phyloP scores from a whole-genome alignment of 2,329 filamentous ascomycete species.

The Diaporthe capsici region DNA sequence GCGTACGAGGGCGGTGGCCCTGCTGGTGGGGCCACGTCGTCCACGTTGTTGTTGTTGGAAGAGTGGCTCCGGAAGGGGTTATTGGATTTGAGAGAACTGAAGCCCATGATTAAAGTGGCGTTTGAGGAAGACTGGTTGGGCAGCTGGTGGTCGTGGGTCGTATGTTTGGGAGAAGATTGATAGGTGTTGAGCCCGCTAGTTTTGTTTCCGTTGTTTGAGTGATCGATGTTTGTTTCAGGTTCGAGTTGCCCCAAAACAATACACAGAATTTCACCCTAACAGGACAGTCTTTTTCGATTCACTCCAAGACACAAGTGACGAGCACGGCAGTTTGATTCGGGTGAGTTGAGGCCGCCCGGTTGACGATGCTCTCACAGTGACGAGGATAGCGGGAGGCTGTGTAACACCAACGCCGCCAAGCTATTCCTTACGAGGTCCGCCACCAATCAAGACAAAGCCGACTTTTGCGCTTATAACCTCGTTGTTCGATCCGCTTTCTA shows the following conservation, averaged over 20 bases:
- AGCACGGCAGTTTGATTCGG: background rate
- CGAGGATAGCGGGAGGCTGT: slow-evolving; percentile 20
- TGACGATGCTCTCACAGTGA: background rate
- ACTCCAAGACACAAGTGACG: background rate
- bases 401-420: slow-evolving; percentile 20
- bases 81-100: slow-evolving; percentile 37
- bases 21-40: slow-evolving; percentile 43
- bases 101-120: slow-evolving; percentile 27
- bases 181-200: background rate
- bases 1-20: slow-evolving; percentile 51
- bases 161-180: background rate
- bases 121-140: slow-evolving; percentile 2
- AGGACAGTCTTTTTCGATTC: background rate
- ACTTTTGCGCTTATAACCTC: slow-evolving; percentile 7
- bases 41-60: slow-evolving; percentile 25
- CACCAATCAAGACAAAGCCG: slow-evolving; percentile 17
- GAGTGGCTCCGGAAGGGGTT: slow-evolving; percentile 43
- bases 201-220: background rate
- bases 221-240: slow-evolving; percentile 10
- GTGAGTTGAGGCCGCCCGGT: slow-evolving; percentile 6
- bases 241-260: background rate
- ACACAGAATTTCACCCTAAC: background rate
- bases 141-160: background rate
- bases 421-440: background rate
- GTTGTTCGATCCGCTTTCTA: slow-evolving; percentile 2